These are phyloP conservation scores for Penicillium roqueforti DNA, from an alignment of 495 filamentous ascomycete species.

Conservation along the genomic window DNA sequence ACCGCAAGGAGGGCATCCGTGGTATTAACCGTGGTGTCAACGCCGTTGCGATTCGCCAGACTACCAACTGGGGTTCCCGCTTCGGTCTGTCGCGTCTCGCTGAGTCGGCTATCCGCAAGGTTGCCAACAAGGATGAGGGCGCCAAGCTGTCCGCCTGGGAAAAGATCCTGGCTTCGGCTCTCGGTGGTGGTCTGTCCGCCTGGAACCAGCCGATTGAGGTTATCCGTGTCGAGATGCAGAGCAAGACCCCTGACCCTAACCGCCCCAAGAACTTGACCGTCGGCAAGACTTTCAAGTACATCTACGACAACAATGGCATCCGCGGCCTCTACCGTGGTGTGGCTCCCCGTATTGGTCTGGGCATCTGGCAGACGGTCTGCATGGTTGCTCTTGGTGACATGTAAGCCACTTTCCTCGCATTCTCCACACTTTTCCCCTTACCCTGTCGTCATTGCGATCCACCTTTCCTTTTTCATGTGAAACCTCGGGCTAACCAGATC, in stretches of 20 bases:
- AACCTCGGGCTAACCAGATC: constrained; percentile 33
- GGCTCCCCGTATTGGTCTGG: constrained; percentile 85
- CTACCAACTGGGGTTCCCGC: constrained; percentile 97
- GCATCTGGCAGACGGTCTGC: constrained; percentile 99
- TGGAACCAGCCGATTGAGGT: constrained; percentile 99
- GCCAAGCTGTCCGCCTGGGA: constrained; percentile 73
- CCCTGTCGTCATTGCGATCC: constrained; percentile 5
- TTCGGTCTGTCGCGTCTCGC: constrained; percentile 90
- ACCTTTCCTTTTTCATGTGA: constrained; percentile 20
- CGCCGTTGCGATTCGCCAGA: constrained; percentile 95
- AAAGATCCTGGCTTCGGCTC: constrained; percentile 82
- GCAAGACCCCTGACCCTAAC: constrained; percentile 95
- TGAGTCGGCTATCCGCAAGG: constrained; percentile 78
- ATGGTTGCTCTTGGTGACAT: constrained; percentile 99
- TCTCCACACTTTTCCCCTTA: background rate
- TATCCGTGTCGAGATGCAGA: constrained; percentile 99
- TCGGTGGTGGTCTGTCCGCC: constrained; percentile 90
- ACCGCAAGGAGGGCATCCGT: constrained; percentile 85
- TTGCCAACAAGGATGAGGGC: constrained; percentile 73
- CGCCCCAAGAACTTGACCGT: constrained; percentile 98
- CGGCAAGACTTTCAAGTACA: constrained; percentile 85
- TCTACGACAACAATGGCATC: constrained; percentile 83
- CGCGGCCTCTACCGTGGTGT: constrained; percentile 96
- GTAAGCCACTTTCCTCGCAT: constrained; percentile 49
- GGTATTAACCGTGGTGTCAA: constrained; percentile 99